Percentiles rank a stretch among this genome's conserved stretches.
Evolutionary conservation across 2,329 filamentous ascomycete genomes (phyloP).

Genomic region (Emmonsia crescens): DNA sequence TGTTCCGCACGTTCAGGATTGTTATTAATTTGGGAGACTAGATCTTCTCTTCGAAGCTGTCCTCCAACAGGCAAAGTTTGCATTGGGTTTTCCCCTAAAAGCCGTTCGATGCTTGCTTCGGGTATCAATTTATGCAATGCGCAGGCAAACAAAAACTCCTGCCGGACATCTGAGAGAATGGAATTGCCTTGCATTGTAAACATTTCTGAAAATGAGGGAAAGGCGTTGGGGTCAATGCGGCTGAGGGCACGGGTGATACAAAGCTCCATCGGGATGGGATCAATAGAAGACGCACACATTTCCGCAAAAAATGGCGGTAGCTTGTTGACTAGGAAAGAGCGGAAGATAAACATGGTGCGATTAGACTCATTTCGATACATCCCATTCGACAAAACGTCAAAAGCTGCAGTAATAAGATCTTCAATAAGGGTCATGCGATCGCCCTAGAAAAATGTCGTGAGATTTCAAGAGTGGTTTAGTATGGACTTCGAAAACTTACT

Average conservation of each 20-base stretch:
- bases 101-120: slow-evolving; percentile 62
- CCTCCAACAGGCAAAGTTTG: slow-evolving; percentile 63
- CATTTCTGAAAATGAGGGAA: slow-evolving; percentile 54
- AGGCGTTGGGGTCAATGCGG: slow-evolving; percentile 50
- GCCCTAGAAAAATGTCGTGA: slow-evolving; percentile 39
- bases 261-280: slow-evolving; percentile 49
- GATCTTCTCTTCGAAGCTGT: slow-evolving; percentile 63
- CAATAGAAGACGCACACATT: slow-evolving; percentile 47
- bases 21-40: slow-evolving; percentile 66
- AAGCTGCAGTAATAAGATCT: slow-evolving; percentile 77
- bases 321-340: slow-evolving; percentile 76
- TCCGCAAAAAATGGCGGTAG: slow-evolving; percentile 51
- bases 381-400: slow-evolving; percentile 80
- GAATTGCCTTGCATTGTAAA: slow-evolving; percentile 51
- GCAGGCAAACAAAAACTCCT: slow-evolving; percentile 83
- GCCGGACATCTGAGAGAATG: slow-evolving; percentile 56
- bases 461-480: not conserved
- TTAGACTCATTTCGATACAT: slow-evolving; percentile 58
- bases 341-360: slow-evolving; percentile 58
- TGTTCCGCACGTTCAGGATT: slow-evolving; percentile 66
- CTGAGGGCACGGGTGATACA: slow-evolving; percentile 57
- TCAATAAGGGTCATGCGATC: slow-evolving; percentile 67
- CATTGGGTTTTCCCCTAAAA: slow-evolving; percentile 77
- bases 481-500: slow-evolving; percentile 35
- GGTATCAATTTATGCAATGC: slow-evolving; percentile 77